Base-by-base conservation (phyloP, 768 basidiomycete species). In the Termitomyces sp. region DNA sequence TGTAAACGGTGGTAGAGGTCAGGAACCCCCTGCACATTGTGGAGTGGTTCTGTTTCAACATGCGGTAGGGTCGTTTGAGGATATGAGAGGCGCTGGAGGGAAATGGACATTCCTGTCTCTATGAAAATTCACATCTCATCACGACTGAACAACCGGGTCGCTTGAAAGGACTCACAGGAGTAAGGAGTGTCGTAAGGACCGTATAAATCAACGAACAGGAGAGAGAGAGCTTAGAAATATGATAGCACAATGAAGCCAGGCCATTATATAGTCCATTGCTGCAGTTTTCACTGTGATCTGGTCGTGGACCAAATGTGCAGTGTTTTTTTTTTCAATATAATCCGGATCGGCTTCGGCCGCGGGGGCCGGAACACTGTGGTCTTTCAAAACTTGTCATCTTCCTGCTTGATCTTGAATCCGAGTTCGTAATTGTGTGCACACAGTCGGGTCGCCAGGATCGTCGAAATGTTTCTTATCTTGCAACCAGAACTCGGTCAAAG, bases 1-100 rank as follows among this genome's bases (percentile, higher is more conserved):
- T 44, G 55, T 44, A 62, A 46, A 12, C 39, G 31, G 31, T 29
- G 36, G 20, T 59, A 54, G 5, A 62, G 20, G 16, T 54, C 31
- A 44, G 24, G 46, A n/a, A 34, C 56, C 58, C n/a, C 28, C 26
- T 34, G 58, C 13, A 29, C 31, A 20, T 5, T n/a, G 10, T n/a
- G 24, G 20, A 15, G 9, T 24, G 51, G 9, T 41, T 53, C 26
- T 12, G 16, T 9, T 18, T 3, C 22, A 28, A 10, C 18, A 16
- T 16, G 5, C 26, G 22, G 4, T 4, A 47, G 15, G 24, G 44
- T 31, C 24, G n/a, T 41, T n/a, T n/a, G 53, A n/a, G 5, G n/a
- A 52, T 12, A 8, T 52, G 51, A 41, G 26, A 29, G 3, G n/a
- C 37, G 6, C 3, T 24, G 51, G 3, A 29, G 51, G 18, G 51